Percentiles rank a stretch among this genome's conserved stretches.
Conservation (phyloP, 345 rosid genomes). For the Orychophragmus violaceus region DNA sequence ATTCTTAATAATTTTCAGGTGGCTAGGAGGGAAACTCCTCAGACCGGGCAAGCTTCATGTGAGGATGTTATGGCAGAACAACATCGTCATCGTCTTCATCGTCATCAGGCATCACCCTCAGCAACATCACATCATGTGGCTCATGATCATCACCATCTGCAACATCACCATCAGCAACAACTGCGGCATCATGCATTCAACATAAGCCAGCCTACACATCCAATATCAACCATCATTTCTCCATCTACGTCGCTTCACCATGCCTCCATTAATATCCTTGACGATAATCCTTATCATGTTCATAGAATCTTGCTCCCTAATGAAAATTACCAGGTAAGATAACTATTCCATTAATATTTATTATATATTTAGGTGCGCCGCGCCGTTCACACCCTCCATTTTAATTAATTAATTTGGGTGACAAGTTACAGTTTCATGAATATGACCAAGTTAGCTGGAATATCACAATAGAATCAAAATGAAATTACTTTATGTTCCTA, state of each 20-base stretch:
- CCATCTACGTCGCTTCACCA: conserved; percentile 71
- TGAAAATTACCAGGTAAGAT: conserved; percentile 70
- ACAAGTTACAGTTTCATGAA: conserved; percentile 4
- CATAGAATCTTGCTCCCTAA: conserved; percentile 73
- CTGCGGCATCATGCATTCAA: conserved; percentile 62
- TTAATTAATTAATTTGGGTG: neutral
- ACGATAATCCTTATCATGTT: conserved; percentile 48
- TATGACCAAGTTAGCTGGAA: conserved; percentile 4
- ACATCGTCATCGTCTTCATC: conserved; percentile 36
- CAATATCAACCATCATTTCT: conserved; percentile 63
- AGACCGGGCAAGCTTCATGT: conserved; percentile 20
- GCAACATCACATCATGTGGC: conserved; percentile 34
- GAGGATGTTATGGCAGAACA: conserved; percentile 44
- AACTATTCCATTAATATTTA: neutral
- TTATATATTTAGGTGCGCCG: neutral
- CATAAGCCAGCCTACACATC: conserved; percentile 71
- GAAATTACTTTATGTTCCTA: neutral
- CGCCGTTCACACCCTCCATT: neutral
- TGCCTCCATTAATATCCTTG: conserved; percentile 52
- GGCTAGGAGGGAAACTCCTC: conserved; percentile 24
- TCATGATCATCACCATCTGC: conserved; percentile 38
- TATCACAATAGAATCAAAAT: neutral
- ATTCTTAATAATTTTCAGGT: neutral
- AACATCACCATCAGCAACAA: conserved; percentile 27
- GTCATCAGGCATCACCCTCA: conserved; percentile 38